Evolutionary conservation across 1,284 basidiomycete species (phyloP).

Genomic region (Paramarasmius palmivorus): DNA sequence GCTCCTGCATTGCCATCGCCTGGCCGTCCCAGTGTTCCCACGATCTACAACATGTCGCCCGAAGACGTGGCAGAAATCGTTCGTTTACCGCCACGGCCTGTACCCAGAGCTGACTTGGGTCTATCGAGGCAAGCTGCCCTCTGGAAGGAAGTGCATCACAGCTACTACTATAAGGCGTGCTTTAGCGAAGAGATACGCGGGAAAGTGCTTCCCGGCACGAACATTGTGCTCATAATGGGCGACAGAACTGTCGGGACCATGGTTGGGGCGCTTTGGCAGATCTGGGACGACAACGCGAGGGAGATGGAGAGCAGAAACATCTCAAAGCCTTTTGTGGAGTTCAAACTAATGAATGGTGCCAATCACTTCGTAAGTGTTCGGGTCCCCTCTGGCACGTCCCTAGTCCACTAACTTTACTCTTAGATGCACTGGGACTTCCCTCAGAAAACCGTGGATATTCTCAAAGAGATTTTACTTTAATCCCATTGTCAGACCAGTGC

Average conservation of each 20-base stretch:
- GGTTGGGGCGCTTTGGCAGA: background rate
- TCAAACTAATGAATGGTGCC: conserved; percentile 2
- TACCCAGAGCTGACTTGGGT: background rate
- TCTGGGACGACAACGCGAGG: conserved; percentile 1
- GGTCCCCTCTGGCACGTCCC: too few species aligned
- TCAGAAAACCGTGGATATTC: background rate
- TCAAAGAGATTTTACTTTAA: background rate
- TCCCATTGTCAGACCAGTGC: too few species aligned
- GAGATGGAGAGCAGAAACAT: background rate
- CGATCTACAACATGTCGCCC: background rate
- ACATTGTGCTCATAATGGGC: background rate
- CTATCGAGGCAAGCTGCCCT: background rate
- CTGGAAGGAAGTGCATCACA: background rate
- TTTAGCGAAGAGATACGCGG: background rate
- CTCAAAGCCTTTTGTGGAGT: background rate
- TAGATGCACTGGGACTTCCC: conserved; percentile 4
- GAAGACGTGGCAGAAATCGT: background rate
- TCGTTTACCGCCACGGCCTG: background rate
- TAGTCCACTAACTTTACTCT: too few species aligned
- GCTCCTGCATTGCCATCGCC: background rate
- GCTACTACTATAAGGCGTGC: background rate
- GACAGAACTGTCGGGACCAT: background rate
- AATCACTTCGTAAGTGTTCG: conserved; percentile 13
- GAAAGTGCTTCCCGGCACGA: background rate
- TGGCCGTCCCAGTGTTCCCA: background rate